Percentiles rank a stretch among this genome's conserved stretches.
phyloP scores from a whole-genome alignment of 371 early-diverging fungal species.

The Catenaria anguillulae region DNA sequence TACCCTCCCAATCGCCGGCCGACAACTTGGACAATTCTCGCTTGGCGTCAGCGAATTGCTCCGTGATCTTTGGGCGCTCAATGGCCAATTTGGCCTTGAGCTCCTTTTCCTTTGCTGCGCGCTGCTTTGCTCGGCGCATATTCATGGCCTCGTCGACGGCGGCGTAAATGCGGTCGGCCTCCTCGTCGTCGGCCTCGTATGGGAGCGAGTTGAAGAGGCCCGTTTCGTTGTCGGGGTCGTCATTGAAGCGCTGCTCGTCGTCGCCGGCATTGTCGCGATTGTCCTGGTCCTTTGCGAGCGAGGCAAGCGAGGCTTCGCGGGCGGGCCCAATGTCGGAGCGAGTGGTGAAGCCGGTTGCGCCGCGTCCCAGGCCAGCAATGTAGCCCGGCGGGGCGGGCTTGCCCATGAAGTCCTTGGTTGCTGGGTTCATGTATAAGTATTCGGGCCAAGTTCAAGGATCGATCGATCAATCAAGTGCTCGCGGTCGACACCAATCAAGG shows the following conservation, averaged over 20 bases:
- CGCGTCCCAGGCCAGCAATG: conserved; percentile 91
- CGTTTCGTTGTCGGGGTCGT: conserved; percentile 88
- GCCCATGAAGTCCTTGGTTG: conserved; percentile 48
- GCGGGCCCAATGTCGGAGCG: conserved; percentile 95
- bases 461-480: too few species aligned
- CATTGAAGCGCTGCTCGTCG: conserved; percentile 49
- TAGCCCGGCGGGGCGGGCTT: conserved; percentile 79
- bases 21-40: conserved; percentile 58
- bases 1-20: conserved; percentile 73
- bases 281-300: conserved; percentile 20
- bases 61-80: conserved; percentile 48
- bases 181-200: conserved; percentile 92
- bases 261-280: conserved; percentile 41
- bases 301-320: conserved; percentile 51
- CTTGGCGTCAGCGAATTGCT: conserved; percentile 84
- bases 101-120: conserved; percentile 37
- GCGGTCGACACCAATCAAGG: too few species aligned
- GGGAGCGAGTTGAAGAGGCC: conserved; percentile 75
- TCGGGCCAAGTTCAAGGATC: too few species aligned
- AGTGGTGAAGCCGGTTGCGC: conserved; percentile 94
- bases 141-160: conserved; percentile 80
- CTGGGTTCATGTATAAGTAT: too few species aligned
- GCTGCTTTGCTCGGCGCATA: conserved; percentile 50
- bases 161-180: conserved; percentile 88
- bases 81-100: conserved; percentile 10